Conservation (phyloP, 345 rosid species). For the Streptanthus diversifolius region DNA sequence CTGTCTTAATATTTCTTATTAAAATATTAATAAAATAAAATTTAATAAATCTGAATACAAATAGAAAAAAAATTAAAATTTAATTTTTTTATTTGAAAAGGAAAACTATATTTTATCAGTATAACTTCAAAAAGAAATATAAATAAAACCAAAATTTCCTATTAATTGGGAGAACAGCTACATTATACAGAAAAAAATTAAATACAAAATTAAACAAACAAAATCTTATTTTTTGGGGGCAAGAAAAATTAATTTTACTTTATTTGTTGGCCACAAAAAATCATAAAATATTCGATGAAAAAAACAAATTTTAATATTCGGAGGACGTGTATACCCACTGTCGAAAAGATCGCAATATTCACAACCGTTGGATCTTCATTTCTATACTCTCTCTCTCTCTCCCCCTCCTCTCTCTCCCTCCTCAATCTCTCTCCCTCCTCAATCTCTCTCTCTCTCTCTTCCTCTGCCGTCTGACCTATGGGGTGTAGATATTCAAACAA, state of each 20-base stretch:
- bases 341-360: constrained; percentile 9
- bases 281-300: constrained; percentile 7
- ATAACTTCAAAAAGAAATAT: no score
- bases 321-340: constrained; percentile 20
- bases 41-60: not conserved
- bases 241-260: not conserved
- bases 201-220: no score
- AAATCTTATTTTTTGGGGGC: no score
- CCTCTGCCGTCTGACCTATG: constrained; percentile 18
- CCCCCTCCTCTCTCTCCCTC: not conserved
- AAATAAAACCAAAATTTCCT: no score
- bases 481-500: constrained; percentile 25
- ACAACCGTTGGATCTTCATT: constrained; percentile 27
- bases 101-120: not conserved
- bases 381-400: not conserved
- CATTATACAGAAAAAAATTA: no score
- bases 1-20: no score
- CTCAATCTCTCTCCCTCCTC: not conserved
- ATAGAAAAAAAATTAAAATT: not conserved
- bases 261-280: not conserved
- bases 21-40: no score
- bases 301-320: no score
- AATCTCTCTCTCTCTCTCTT: not conserved
- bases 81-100: no score
- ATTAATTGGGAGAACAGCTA: no score